Percentiles rank a stretch among this genome's conserved stretches.
Evolutionary conservation across 768 basidiomycete genomes (phyloP).

Genomic region (Suillus paluster): DNA sequence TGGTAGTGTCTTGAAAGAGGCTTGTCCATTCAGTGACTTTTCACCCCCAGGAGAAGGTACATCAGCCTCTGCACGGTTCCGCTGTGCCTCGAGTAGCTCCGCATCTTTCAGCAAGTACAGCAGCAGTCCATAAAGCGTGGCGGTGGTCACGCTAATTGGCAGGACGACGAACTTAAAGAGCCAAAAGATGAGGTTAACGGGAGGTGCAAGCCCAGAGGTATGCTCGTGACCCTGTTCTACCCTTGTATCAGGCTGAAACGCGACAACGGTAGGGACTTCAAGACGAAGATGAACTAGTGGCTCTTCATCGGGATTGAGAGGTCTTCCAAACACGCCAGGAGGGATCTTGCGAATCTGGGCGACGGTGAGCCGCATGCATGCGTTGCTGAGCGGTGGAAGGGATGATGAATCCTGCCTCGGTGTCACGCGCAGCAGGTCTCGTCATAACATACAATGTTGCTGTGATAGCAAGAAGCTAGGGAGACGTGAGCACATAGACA

Average conservation of each 20-base stretch:
- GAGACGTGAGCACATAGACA: conserved; percentile 10
- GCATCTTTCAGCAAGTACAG: conserved; percentile 90
- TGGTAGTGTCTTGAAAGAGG: conserved; percentile 74
- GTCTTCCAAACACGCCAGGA: conserved; percentile 77
- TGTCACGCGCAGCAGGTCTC: conserved; percentile 46
- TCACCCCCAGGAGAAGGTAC: conserved; percentile 29
- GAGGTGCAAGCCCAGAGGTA: conserved; percentile 48
- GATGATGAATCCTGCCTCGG: conserved; percentile 21
- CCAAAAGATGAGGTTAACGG: conserved; percentile 69
- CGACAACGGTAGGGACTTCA: conserved; percentile 78
- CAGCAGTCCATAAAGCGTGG: conserved; percentile 73
- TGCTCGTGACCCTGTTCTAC: conserved; percentile 28
- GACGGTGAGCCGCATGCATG: conserved; percentile 35
- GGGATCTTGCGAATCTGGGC: conserved; percentile 45
- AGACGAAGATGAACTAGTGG: conserved; percentile 76
- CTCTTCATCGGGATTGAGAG: conserved; percentile 70
- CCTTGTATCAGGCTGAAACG: conserved; percentile 54
- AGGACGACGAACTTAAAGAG: conserved; percentile 80
- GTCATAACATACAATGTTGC: conserved; percentile 78
- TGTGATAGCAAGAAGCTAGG: conserved; percentile 77
- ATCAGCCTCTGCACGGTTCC: conserved; percentile 58
- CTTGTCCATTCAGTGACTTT: conserved; percentile 42
- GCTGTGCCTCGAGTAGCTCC: conserved; percentile 87
- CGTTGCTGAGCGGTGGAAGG: conserved; percentile 36
- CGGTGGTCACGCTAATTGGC: conserved; percentile 81